phyloP scores from a whole-genome alignment of 2,329 filamentous ascomycete species.

The Exophiala sideris region DNA sequence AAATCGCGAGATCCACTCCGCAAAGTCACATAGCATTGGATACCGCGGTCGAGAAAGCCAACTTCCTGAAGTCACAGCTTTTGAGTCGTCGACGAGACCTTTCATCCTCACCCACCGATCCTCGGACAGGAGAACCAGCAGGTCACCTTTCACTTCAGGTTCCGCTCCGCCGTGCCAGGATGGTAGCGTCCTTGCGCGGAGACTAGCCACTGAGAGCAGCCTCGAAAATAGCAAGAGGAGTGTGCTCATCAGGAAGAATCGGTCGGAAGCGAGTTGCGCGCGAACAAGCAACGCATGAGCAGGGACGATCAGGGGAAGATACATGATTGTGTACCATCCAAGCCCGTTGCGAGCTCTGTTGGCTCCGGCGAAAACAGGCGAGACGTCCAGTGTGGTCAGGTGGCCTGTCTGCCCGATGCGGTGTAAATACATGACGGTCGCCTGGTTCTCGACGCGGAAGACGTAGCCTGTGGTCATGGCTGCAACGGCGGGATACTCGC shows the following conservation, averaged over 20 bases:
- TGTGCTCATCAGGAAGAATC: conserved; percentile 50
- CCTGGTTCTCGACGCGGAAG: conserved; percentile 43
- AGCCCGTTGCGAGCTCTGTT: background rate
- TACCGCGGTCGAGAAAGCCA: conserved; percentile 56
- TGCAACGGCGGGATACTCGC: conserved; percentile 41
- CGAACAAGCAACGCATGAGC: background rate
- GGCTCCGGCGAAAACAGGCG: conserved; percentile 20
- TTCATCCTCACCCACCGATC: conserved; percentile 53
- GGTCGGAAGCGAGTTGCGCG: conserved; percentile 12
- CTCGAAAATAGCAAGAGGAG: conserved; percentile 53
- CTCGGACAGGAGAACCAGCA: conserved; percentile 53
- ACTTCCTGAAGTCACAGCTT: conserved; percentile 55
- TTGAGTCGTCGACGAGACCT: conserved; percentile 55
- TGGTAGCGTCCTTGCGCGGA: conserved; percentile 48
- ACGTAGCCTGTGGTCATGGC: conserved; percentile 45
- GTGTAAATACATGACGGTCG: conserved; percentile 54
- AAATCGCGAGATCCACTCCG: conserved; percentile 46
- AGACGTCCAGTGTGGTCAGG: conserved; percentile 36
- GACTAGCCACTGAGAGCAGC: conserved; percentile 54
- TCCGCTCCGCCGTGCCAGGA: conserved; percentile 39
- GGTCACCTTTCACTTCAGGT: conserved; percentile 42
- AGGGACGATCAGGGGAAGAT: background rate
- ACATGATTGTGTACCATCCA: background rate
- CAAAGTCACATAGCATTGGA: conserved; percentile 44
- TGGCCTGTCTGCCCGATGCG: conserved; percentile 56